These are phyloP conservation scores for Collybia nuda DNA, from an alignment of 768 basidiomycete genomes.

Conservation along the genomic window DNA sequence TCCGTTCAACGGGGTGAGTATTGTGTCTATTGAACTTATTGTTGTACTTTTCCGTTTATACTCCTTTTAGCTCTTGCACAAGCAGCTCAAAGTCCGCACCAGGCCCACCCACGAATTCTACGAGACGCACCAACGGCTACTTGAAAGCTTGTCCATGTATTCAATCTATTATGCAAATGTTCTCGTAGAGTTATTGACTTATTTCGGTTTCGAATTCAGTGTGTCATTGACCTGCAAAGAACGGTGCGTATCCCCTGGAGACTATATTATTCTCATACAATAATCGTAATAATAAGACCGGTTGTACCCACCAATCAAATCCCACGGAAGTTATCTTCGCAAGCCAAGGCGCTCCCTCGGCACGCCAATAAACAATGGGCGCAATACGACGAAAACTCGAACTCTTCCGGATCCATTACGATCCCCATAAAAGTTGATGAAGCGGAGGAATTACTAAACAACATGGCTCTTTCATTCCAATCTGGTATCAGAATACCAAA, in stretches of 20 bases:
- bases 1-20: conserved; percentile 3
- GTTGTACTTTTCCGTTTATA: neutral
- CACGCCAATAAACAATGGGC: neutral
- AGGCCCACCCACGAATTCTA: conserved; percentile 6
- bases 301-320: too few relatives aligned
- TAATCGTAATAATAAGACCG: too few relatives aligned
- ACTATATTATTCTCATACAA: too few relatives aligned
- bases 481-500: conserved; percentile 9
- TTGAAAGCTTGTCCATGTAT: conserved; percentile 30
- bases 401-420: too few relatives aligned
- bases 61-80: conserved; percentile 17
- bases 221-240: neutral
- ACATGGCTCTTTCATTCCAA: conserved; percentile 6
- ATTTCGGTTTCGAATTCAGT: conserved; percentile 8
- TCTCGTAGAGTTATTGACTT: neutral
- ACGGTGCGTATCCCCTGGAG: neutral
- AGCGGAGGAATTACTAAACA: conserved; percentile 12
- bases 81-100: conserved; percentile 12
- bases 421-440: neutral
- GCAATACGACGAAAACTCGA: too few relatives aligned
- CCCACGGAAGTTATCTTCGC: too few relatives aligned
- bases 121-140: conserved; percentile 1
- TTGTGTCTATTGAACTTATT: neutral
- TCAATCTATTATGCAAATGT: neutral
- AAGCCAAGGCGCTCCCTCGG: neutral